Conservation (phyloP, 768 basidiomycete genomes). For the Leccinum ochraceum region DNA sequence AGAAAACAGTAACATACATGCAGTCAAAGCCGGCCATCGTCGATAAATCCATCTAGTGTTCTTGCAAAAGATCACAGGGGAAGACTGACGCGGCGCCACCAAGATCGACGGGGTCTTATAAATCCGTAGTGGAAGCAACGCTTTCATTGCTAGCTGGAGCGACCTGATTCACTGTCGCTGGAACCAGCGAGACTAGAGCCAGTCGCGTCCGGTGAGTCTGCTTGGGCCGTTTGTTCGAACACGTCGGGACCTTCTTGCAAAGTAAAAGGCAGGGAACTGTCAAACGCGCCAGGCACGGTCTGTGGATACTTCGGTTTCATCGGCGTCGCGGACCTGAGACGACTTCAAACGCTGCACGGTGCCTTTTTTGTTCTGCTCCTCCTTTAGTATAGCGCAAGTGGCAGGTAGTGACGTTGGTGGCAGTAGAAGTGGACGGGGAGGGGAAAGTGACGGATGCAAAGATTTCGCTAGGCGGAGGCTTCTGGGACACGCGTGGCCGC, state of each 20-base stretch:
- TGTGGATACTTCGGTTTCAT: not conserved
- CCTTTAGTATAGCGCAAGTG: no score
- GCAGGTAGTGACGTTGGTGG: not conserved
- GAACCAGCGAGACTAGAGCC: no score
- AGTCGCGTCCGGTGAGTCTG: not conserved
- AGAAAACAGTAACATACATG: no score
- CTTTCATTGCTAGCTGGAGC: not conserved
- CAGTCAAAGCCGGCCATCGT: conserved; percentile 9
- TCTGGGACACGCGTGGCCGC: no score
- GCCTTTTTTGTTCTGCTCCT: not conserved
- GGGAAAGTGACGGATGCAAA: not conserved
- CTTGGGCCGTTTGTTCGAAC: not conserved
- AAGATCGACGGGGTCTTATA: no score
- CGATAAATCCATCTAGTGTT: not conserved
- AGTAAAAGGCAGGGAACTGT: not conserved
- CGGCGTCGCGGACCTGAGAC: not conserved
- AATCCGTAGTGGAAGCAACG: no score
- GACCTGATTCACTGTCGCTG: not conserved
- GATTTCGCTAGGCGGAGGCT: not conserved
- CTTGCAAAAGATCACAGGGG: not conserved
- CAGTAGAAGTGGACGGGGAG: not conserved
- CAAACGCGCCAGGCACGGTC: no score
- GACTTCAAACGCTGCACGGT: not conserved
- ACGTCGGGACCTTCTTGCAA: not conserved
- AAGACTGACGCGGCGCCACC: not conserved